Base-by-base conservation (phyloP, 345 rosid genomes). In the Diplotaxis tenuifolia region DNA sequence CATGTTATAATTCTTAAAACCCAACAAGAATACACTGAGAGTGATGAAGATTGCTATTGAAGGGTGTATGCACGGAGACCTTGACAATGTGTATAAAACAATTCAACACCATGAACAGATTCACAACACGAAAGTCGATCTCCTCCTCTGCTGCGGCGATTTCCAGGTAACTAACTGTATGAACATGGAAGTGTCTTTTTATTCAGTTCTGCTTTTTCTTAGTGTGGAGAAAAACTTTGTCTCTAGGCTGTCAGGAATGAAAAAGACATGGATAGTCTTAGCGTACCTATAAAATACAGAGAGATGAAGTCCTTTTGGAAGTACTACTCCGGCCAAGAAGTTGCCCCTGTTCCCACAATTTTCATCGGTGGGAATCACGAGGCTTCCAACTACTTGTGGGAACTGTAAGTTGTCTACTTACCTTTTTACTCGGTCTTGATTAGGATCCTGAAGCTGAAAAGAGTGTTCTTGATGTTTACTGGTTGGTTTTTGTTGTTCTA, bases 341-440 rank as follows among this genome's bases (percentile, higher is more conserved):
- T 89, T 18, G 96, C 99, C 34, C 97, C 96, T 0, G 63, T 92
- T 75, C 99, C 97, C 5, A 90, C 99, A 1, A 84, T 95, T 5
- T 95, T 95, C 81, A 90, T 95, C n/a, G 93, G 96, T 16, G 97
- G 99, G 7, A 95, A 95, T 78, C 99, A 92, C 38, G 99, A 95
- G 80, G 99, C 99, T 77, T 95, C 96, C 5, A 95, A 92, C 72
- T 92, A 92, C 83, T 80, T 88, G 74, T 95, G 96, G 96, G 98
- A 95, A 80, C 58, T 92, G 97, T 88, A 67, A 78, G 96, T 79
- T 7, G 5, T 36, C 5, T 32, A 32, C 38, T 23, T 34, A 34
- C 10, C 42, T 5, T 10, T 11, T 36, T 0, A 42, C 49, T 42
- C 18, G 7, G 49, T 42, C 18, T 42, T 42, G 49, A 5, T n/a